Conservation (phyloP, 2,329 filamentous ascomycete species). For the Epichloe elymi region DNA sequence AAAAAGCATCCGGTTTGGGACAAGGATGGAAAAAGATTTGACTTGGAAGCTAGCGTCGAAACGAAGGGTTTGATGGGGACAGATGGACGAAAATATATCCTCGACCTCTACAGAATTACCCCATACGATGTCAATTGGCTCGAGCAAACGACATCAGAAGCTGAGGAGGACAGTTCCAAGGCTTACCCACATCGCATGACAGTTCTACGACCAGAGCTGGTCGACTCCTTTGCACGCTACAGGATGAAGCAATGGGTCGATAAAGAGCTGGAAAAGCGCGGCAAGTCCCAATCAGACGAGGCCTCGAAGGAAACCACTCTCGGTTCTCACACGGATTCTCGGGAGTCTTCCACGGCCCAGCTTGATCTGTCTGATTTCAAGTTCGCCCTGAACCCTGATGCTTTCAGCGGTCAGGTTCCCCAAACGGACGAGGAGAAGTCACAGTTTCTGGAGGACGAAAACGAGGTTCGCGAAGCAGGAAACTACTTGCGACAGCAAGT, state of each 20-base stretch:
- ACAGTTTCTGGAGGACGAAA: slow-evolving; percentile 71
- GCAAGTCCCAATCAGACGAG: slow-evolving; percentile 22
- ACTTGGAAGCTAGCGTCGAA: slow-evolving; percentile 90
- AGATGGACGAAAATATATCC: slow-evolving; percentile 92
- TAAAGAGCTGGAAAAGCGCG: slow-evolving; percentile 56
- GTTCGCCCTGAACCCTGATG: slow-evolving; percentile 86
- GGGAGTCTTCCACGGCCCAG: slow-evolving; percentile 34
- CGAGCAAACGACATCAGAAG: slow-evolving; percentile 51
- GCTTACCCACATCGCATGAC: slow-evolving; percentile 94
- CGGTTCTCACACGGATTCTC: slow-evolving; percentile 22
- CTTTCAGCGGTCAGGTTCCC: slow-evolving; percentile 82
- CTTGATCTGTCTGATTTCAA: slow-evolving; percentile 81
- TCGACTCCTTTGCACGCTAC: slow-evolving; percentile 71
- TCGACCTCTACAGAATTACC: slow-evolving; percentile 90
- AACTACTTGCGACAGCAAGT: slow-evolving; percentile 61
- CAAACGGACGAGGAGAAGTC: slow-evolving; percentile 84
- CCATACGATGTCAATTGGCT: slow-evolving; percentile 86
- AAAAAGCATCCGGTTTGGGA: slow-evolving; percentile 99
- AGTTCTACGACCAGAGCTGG: slow-evolving; percentile 76
- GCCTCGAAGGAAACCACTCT: slow-evolving; percentile 22
- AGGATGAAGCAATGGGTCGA: slow-evolving; percentile 87
- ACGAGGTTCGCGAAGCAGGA: slow-evolving; percentile 75
- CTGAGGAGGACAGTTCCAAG: slow-evolving; percentile 27
- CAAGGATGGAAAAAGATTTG: slow-evolving; percentile 80
- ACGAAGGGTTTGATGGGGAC: slow-evolving; percentile 97